These are phyloP conservation scores for Achaetomium macrosporum DNA, from an alignment of 2,329 filamentous ascomycete species.

Conservation along the genomic window DNA sequence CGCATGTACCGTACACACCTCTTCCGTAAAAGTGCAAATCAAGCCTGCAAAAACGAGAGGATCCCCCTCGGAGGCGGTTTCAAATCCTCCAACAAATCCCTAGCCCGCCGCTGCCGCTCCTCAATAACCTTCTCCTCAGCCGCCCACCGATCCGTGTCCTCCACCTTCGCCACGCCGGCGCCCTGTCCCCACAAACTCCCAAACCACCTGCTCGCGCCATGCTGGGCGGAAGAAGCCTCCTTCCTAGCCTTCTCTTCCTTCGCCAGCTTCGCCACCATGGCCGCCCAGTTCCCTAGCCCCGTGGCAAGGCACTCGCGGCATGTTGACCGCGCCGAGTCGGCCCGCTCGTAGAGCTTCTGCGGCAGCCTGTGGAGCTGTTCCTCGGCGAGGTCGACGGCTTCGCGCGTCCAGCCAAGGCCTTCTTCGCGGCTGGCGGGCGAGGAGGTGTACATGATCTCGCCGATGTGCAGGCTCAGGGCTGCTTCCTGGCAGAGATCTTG, in stretches of 20 bases:
- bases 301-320: constrained; percentile 74
- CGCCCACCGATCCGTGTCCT: constrained; percentile 42
- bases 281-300: constrained; percentile 74
- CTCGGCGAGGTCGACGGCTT: constrained; percentile 77
- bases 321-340: constrained; percentile 44
- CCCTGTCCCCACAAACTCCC: constrained; percentile 37
- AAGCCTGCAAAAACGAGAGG: constrained; percentile 17
- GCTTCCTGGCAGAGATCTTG: constrained; percentile 76
- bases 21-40: neutral
- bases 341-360: constrained; percentile 26
- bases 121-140: constrained; percentile 50
- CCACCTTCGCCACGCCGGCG: constrained; percentile 27
- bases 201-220: constrained; percentile 29
- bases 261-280: constrained; percentile 67
- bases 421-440: constrained; percentile 52
- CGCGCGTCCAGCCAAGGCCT: constrained; percentile 82
- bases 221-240: constrained; percentile 11
- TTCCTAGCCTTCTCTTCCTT: constrained; percentile 41
- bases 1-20: neutral
- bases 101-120: constrained; percentile 46
- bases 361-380: constrained; percentile 50
- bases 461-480: constrained; percentile 81
- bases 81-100: constrained; percentile 47
- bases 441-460: constrained; percentile 80
- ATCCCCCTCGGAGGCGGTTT: constrained; percentile 30